Evolutionary conservation across 1,139 yeast species (phyloP).

Genomic region (Geotrichum macrosporum): DNA sequence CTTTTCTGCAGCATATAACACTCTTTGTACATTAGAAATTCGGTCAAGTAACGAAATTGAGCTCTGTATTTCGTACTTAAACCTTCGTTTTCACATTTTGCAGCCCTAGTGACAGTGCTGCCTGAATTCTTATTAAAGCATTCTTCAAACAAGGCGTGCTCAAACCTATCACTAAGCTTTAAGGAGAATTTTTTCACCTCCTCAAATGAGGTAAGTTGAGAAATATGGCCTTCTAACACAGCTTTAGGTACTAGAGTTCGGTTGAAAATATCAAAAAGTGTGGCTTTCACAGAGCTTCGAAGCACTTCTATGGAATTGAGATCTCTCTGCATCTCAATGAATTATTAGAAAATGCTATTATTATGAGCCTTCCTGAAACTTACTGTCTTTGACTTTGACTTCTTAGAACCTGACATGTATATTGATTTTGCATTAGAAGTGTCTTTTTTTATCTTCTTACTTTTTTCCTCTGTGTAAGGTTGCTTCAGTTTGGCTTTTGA

Average conservation of each 20-base stretch:
- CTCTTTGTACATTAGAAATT: constrained; percentile 51
- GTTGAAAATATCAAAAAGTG: constrained; percentile 38
- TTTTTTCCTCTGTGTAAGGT: neutral
- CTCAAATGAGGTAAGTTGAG: constrained; percentile 42
- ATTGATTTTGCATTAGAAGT: too few relatives aligned
- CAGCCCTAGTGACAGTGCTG: too few relatives aligned
- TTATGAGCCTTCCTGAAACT: too few relatives aligned
- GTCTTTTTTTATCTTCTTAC: too few relatives aligned
- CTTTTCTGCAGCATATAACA: constrained; percentile 46
- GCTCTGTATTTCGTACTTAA: constrained; percentile 45
- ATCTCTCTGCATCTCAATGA: neutral
- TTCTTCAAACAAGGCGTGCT: constrained; percentile 41
- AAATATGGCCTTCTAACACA: constrained; percentile 18
- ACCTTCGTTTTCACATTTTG: too few relatives aligned
- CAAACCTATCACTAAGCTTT: constrained; percentile 42
- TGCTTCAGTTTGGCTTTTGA: neutral
- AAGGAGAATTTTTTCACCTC: constrained; percentile 34
- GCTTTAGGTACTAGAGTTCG: constrained; percentile 46
- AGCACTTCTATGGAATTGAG: constrained; percentile 20
- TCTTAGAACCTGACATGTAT: too few relatives aligned
- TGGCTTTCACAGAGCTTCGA: constrained; percentile 43
- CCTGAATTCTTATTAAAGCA: too few relatives aligned
- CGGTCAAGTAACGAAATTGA: constrained; percentile 50
- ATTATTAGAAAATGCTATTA: too few relatives aligned
- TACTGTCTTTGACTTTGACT: too few relatives aligned